Evolutionary conservation across 2,329 filamentous ascomycete species (phyloP).

Genomic region (Hyphodiscus sp.): DNA sequence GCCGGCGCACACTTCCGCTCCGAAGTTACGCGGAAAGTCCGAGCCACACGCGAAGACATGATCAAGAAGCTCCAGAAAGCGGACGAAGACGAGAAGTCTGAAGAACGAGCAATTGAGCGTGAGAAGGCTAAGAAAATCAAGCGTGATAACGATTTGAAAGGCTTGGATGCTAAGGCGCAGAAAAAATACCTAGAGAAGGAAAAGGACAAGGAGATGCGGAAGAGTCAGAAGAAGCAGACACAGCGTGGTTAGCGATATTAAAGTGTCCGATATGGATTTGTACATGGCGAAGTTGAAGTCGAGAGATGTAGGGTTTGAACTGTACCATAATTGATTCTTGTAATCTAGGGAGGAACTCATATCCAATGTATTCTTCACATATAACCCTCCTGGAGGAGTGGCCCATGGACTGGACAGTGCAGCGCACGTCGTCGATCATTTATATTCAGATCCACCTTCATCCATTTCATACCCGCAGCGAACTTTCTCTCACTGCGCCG

Average conservation of each 20-base stretch:
- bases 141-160: slow-evolving; percentile 73
- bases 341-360: not conserved
- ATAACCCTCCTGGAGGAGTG: not conserved
- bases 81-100: slow-evolving; percentile 73
- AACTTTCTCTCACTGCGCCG: no score
- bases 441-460: not conserved
- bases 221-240: slow-evolving; percentile 56
- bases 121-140: slow-evolving; percentile 82
- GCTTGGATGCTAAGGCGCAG: slow-evolving; percentile 74
- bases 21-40: slow-evolving; percentile 82
- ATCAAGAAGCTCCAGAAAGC: slow-evolving; percentile 72
- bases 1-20: slow-evolving; percentile 76
- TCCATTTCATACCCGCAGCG: not conserved
- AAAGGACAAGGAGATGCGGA: slow-evolving; percentile 63
- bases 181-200: slow-evolving; percentile 81
- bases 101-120: slow-evolving; percentile 66
- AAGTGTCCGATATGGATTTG: not conserved
- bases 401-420: not conserved
- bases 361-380: not conserved
- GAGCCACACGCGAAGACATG: slow-evolving; percentile 71
- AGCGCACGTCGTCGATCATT: not conserved
- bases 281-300: not conserved
- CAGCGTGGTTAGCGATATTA: slow-evolving; percentile 29
- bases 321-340: not conserved
- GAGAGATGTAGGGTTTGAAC: not conserved